Conservation (phyloP, 164 flowering plant species). For the Magnolia kwangsiensis region DNA sequence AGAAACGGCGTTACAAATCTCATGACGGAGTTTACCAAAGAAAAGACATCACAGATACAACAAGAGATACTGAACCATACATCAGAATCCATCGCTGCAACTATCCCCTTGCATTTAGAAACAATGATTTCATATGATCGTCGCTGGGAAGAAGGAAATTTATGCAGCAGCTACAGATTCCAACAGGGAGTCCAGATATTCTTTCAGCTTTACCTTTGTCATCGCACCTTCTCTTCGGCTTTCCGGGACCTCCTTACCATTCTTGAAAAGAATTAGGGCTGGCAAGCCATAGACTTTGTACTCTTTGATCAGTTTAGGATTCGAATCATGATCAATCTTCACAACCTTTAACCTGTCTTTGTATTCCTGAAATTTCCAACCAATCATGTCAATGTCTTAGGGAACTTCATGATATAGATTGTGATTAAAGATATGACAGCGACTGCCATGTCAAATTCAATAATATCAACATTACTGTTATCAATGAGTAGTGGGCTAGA, state of each 20-base stretch:
- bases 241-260: constrained; percentile 69
- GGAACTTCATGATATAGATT: too few relatives aligned
- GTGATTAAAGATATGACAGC: too few relatives aligned
- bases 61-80: background rate
- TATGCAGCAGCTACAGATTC: constrained; percentile 24
- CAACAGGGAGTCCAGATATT: constrained; percentile 56
- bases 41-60: background rate
- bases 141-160: background rate
- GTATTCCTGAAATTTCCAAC: constrained; percentile 56
- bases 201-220: constrained; percentile 67
- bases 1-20: background rate
- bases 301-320: constrained; percentile 61
- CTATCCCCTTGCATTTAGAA: background rate
- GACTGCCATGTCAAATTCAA: too few relatives aligned
- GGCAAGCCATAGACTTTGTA: constrained; percentile 88
- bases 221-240: constrained; percentile 90
- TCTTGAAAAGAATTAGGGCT: constrained; percentile 61
- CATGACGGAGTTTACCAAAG: background rate
- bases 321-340: constrained; percentile 77
- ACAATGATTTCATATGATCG: background rate
- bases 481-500: too few relatives aligned
- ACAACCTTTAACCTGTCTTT: constrained; percentile 56
- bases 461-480: too few relatives aligned
- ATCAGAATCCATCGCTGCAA: background rate
- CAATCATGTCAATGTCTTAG: background rate